Conservation (phyloP, 352 stramenopile genomes). For the Pythium guiyangense region DNA sequence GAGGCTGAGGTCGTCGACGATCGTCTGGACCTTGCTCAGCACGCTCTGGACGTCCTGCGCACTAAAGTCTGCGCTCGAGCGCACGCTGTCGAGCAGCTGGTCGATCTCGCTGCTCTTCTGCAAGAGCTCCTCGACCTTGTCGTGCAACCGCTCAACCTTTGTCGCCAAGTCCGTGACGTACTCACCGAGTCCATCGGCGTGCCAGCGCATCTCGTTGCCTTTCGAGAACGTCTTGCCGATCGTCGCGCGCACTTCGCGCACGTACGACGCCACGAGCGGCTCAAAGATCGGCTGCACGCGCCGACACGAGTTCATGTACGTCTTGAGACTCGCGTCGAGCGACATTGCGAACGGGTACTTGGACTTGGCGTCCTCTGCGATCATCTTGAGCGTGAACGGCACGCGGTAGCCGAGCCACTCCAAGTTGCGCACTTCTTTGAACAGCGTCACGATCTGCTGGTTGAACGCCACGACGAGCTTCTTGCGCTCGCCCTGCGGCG, state of each 20-base stretch:
- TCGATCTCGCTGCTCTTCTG: conserved; percentile 93
- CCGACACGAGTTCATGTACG: conserved; percentile 84
- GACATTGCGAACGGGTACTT: conserved; percentile 98
- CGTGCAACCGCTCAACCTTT: conserved; percentile 95
- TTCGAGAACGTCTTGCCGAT: conserved; percentile 89
- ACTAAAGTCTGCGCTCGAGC: conserved; percentile 50
- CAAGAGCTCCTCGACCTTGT: conserved; percentile 97
- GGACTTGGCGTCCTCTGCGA: conserved; percentile 95
- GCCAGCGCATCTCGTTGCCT: conserved; percentile 87
- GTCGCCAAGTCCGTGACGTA: conserved; percentile 87
- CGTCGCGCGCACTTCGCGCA: conserved; percentile 76
- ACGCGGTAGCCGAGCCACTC: conserved; percentile 98
- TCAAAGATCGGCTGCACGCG: conserved; percentile 86
- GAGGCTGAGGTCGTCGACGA: conserved; percentile 94
- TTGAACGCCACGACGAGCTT: conserved; percentile 94
- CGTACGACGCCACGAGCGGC: conserved; percentile 61
- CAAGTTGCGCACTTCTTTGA: conserved; percentile 98
- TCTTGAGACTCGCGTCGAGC: conserved; percentile 94
- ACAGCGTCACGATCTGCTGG: conserved; percentile 96
- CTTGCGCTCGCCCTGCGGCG: conserved; percentile 57
- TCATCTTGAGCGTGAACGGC: conserved; percentile 93
- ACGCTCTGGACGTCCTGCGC: conserved; percentile 42
- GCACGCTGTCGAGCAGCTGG: conserved; percentile 80
- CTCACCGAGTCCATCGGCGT: conserved; percentile 79
- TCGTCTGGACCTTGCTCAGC: conserved; percentile 86